Conservation (phyloP, 1,139 yeast genomes). For the Debaryomycetaceae sp. region DNA sequence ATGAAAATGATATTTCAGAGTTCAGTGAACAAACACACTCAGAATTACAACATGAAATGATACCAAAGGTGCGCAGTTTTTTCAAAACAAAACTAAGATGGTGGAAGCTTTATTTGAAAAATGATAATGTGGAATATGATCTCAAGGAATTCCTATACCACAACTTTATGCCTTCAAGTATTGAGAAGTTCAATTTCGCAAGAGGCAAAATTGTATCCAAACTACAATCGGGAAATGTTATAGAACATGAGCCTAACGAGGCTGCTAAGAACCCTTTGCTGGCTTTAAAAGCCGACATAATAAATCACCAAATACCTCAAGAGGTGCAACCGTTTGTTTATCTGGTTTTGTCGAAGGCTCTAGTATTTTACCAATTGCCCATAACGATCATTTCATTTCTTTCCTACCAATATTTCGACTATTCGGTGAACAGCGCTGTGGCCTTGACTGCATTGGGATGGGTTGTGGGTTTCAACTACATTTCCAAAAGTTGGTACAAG, state of each 20-base stretch:
- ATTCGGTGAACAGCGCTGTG: slow-evolving; percentile 29
- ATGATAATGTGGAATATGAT: slow-evolving; percentile 46
- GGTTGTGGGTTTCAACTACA: slow-evolving; percentile 43
- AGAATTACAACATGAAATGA: slow-evolving; percentile 35
- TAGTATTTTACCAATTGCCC: slow-evolving; percentile 40
- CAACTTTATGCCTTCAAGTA: slow-evolving; percentile 38
- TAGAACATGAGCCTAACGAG: slow-evolving; percentile 8
- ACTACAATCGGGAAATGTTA: slow-evolving; percentile 23
- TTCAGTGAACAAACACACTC: slow-evolving; percentile 33
- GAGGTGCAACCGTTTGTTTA: slow-evolving; percentile 43
- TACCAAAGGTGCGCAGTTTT: slow-evolving; percentile 28
- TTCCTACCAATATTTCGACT: slow-evolving; percentile 35
- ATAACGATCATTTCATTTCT: slow-evolving; percentile 28
- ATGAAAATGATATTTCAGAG: slow-evolving; percentile 19
- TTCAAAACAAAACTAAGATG: slow-evolving; percentile 33
- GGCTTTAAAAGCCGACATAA: slow-evolving; percentile 25
- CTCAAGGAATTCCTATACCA: slow-evolving; percentile 36
- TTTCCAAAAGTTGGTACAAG: slow-evolving; percentile 35
- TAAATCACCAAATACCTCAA: slow-evolving; percentile 21
- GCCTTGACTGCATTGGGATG: slow-evolving; percentile 40
- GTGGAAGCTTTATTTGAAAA: slow-evolving; percentile 44
- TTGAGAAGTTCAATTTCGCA: slow-evolving; percentile 35
- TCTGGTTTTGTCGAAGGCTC: slow-evolving; percentile 25
- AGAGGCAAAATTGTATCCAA: slow-evolving; percentile 35
- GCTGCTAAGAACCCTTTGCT: slow-evolving; percentile 29